Base-by-base conservation (phyloP, 2,329 filamentous ascomycete genomes). In the Venturia asperata region DNA sequence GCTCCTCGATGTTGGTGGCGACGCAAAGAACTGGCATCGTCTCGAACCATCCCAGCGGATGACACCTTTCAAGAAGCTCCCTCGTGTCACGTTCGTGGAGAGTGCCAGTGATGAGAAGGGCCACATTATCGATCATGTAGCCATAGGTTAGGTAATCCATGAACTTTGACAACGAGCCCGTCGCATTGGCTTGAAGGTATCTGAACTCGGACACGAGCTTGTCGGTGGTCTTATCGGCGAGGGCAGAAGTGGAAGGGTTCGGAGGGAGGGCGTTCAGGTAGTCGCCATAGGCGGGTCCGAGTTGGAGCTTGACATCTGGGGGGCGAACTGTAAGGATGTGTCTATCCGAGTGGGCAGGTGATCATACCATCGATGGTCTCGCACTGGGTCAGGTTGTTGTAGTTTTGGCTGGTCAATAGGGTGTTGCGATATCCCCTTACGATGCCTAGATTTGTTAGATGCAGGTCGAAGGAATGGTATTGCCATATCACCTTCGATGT, bases 41-140 rank as follows among this genome's bases (percentile, higher is more conserved):
- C 82, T 99, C 94, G 76, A 99, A 99, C 92, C 92, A 97, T 70
- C 94, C 94, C 9, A 99, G 84, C 7, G 94, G 94, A 72, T 99
- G 95, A 78, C 95, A 99, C 77, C 94, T 84, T 74, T 97, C 94
- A 64, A 99, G 81, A 68, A 99, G 85, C 79, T 99, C 94, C 67
- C 92, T 87, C 3, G 94, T 99, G 76, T 99, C 94, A 75, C 94
- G 87, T 80, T 99, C 95, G 79, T 99, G 94, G 39, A 99, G 85
- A 15, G 94, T 99, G 68, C 94, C 94, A 27, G 94, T 99, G 77
- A 99, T 99, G 73, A 99, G 86, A 49, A 99, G 87, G 47, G 95
- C 94, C 64, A 99, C 92, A 73, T 99, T 99, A 80, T 99, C 94
- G 78, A 99, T 99, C 94, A 99, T 99, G 83, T 99, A 99, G 68